Percentiles rank a stretch among this genome's conserved stretches.
These are phyloP conservation scores for Pestalotiopsis sp. DNA, from an alignment of 2,329 filamentous ascomycete genomes.

Conservation along the genomic window DNA sequence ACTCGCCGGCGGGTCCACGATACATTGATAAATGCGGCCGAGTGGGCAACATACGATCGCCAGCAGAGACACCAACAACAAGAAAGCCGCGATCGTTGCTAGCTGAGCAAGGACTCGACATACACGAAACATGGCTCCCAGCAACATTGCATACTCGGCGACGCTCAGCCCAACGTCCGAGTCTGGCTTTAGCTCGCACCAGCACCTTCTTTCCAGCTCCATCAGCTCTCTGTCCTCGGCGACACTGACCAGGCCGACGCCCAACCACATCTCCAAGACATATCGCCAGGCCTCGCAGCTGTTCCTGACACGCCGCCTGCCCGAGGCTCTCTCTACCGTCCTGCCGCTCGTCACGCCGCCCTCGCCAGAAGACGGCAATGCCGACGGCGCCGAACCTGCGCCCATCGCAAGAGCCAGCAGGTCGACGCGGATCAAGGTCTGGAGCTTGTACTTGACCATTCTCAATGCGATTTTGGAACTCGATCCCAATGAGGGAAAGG, in stretches of 20 bases:
- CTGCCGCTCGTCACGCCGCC: slow-evolving; percentile 76
- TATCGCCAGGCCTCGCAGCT: slow-evolving; percentile 94
- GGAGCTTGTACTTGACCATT: slow-evolving; percentile 94
- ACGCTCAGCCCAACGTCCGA: slow-evolving; percentile 6
- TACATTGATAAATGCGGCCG: not conserved
- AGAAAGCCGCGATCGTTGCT: not conserved
- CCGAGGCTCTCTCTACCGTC: slow-evolving; percentile 85
- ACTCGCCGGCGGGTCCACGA: not conserved
- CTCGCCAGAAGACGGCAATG: slow-evolving; percentile 37
- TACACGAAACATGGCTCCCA: slow-evolving; percentile 7
- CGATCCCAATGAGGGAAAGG: slow-evolving; percentile 87
- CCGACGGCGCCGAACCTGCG: slow-evolving; percentile 53
- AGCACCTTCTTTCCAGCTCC: slow-evolving; percentile 59
- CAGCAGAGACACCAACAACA: not conserved
- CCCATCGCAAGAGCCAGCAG: slow-evolving; percentile 80
- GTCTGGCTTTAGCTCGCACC: slow-evolving; percentile 6
- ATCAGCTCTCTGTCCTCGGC: slow-evolving; percentile 67
- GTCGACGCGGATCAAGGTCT: slow-evolving; percentile 88
- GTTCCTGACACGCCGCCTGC: slow-evolving; percentile 90
- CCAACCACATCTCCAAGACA: slow-evolving; percentile 81
- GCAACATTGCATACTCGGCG: slow-evolving; percentile 7
- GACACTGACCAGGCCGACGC: slow-evolving; percentile 59
- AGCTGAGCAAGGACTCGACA: no score
- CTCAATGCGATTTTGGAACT: slow-evolving; percentile 90
- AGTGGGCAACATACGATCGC: not conserved